A percentile compares a stretch with the other conserved stretches of the same genome.
Evolutionary conservation across 2,329 filamentous ascomycete genomes (phyloP).

Genomic region (Colletotrichum tamarilloi): DNA sequence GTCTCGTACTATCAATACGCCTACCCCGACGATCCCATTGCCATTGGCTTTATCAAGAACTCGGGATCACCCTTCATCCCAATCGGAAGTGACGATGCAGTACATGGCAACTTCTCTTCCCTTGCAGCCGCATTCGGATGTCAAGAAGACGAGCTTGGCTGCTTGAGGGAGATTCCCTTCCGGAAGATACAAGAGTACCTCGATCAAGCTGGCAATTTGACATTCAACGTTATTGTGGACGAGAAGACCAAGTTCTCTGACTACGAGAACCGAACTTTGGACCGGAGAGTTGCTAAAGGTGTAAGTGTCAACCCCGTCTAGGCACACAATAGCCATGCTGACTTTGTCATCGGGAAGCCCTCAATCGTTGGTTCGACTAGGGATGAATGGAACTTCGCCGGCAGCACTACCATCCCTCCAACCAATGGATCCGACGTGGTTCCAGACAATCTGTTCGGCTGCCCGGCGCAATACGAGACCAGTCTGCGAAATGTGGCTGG

Average conservation of each 20-base stretch:
- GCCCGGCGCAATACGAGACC: background rate
- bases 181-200: background rate
- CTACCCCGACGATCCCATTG: background rate
- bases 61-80: background rate
- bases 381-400: background rate
- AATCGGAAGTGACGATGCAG: background rate
- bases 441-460: background rate
- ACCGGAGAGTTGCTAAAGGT: background rate
- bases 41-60: background rate
- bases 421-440: background rate
- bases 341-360: background rate
- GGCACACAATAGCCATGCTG: background rate
- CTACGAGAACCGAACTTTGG: background rate
- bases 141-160: background rate
- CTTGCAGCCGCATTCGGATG: background rate
- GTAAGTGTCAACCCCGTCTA: background rate
- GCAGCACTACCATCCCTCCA: background rate
- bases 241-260: background rate
- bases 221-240: background rate
- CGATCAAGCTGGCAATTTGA: background rate
- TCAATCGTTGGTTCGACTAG: background rate
- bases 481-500: background rate
- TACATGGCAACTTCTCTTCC: background rate
- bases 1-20: background rate
- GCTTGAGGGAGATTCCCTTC: background rate